Base-by-base conservation (phyloP, 345 rosid genomes). In the Arabidopsis suecica region DNA sequence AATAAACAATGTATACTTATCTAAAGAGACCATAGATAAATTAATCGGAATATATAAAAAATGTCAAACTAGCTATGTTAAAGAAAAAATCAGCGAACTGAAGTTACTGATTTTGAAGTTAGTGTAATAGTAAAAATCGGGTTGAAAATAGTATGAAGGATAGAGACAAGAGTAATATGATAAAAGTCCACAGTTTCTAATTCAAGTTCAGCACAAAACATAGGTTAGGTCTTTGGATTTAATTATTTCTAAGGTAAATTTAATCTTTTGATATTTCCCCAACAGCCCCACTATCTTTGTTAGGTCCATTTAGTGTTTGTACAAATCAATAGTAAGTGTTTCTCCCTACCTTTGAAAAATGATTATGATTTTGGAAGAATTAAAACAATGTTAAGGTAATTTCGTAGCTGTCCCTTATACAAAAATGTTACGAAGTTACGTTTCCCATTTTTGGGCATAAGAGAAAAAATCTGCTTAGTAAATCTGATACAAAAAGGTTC, bases 201-300 rank as follows among this genome's bases (percentile, higher is more conserved):
- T 40, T 61, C n/a, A 62, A 41, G 69, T 51, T 51, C 42, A 72
- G 44, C 77, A 63, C 47, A 64, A 32, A 42, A 22, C 57, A 38
- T 68, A 40, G 32, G 51, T 55, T 68, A 68, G 53, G 53, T 41
- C 20, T 56, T 69, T 25, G 42, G 18, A 55, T 55, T 55, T 55
- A 41, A 10, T 55, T 55, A 45, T 42, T 55, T 41, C 44, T 56
- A 16, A 20, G 63, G 8, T 55, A 69, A 55, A 41, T 16, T 56
- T 16, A 16, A 33, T 55, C 28, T 28, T 69, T 20, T 20, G 42
- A 30, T 28, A 6, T 55, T 28, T 6, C 41, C 53, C 71, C 71
- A 37, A 67, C 25, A 41, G 5, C 40, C 62, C 64, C 73, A 69
- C 42, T 69, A 41, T 5, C 53, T 1, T 55, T 41, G 54, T 55